phyloP scores from a whole-genome alignment of 2,329 filamentous ascomycete genomes.

The Fusarium neocosmosporiellum region DNA sequence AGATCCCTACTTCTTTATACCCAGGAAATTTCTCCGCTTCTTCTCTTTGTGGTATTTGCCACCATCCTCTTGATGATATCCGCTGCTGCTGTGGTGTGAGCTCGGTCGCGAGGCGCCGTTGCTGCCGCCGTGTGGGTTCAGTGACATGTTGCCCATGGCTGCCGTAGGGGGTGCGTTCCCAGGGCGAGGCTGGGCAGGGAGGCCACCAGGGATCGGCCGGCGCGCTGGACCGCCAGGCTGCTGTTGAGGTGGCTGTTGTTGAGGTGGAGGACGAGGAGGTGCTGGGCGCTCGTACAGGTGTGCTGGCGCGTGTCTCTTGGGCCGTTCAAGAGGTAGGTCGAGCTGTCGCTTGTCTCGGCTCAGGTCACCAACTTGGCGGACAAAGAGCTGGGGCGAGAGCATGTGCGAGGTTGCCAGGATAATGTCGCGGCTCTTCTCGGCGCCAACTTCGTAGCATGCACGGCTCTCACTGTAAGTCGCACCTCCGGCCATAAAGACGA shows the following conservation, averaged over 20 bases:
- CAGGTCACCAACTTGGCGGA: constrained; percentile 85
- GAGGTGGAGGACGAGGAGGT: constrained; percentile 58
- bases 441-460: constrained; percentile 87
- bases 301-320: constrained; percentile 82
- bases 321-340: constrained; percentile 83
- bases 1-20: constrained; percentile 67
- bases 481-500: constrained; percentile 95
- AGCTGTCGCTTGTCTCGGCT: constrained; percentile 79
- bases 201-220: constrained; percentile 40
- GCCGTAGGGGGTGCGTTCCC: constrained; percentile 58
- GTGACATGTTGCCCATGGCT: constrained; percentile 66
- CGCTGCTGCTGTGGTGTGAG: constrained; percentile 23
- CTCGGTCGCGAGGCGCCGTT: constrained; percentile 28
- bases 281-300: constrained; percentile 84
- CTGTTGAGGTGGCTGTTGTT: constrained; percentile 35
- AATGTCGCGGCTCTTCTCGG: constrained; percentile 80
- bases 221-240: constrained; percentile 30
- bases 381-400: constrained; percentile 84
- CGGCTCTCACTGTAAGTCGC: constrained; percentile 93
- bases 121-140: constrained; percentile 48
- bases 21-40: constrained; percentile 69
- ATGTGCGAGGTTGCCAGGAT: constrained; percentile 93
- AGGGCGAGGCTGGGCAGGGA: constrained; percentile 39
- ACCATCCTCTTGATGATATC: constrained; percentile 42
- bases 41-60: constrained; percentile 67